Base-by-base conservation (phyloP, 2,329 filamentous ascomycete species). In the Sordariomycetes sp. region DNA sequence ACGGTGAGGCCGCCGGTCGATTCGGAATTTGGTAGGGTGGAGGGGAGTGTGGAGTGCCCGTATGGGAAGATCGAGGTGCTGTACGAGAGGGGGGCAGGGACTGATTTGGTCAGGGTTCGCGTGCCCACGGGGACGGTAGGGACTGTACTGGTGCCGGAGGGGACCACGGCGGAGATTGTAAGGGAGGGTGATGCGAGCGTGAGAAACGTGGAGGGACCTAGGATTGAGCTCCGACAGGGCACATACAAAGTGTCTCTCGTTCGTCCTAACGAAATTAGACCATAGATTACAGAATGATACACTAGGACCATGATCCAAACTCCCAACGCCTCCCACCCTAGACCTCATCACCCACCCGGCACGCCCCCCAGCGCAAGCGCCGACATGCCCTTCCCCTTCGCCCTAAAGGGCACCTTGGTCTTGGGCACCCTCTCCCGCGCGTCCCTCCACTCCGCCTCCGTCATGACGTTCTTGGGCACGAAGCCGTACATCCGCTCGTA, bases 1-100 rank as follows among this genome's bases (percentile, higher is more conserved):
- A 69, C 62, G 34, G 61, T 77, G 8, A 67, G 67, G 58, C 73
- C 74, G 3, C 71, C 71, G 18, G 65, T 74, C 57, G 67, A 66
- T 22, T 65, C 68, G 0, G 74, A 77, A 62, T 77, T 77, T 60
- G 62, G 66, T 10, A 59, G 63, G 24, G 71, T 75, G 0, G 64
- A 70, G 58, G 73, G 72, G 1, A 66, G 62, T 12, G 64, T 75
- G 8, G 69, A 74, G 22, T 74, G 68, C 53, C 72, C 72, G 0
- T 74, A 74, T 62, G 73, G 62, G 6, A 60, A 62, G 52, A 74
- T 74, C 48, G 60, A 58, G 18, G 60, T 67, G 32, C 55, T 55
- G 0, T 66, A 65, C 28, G 63, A 64, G 18, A 46, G 40, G 40
- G 18, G 16, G 16, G 40, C 16, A 4, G 18, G 40, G 3, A n/a